Conservation (phyloP, 257 asterid genomes). For the Agastache rugosa region DNA sequence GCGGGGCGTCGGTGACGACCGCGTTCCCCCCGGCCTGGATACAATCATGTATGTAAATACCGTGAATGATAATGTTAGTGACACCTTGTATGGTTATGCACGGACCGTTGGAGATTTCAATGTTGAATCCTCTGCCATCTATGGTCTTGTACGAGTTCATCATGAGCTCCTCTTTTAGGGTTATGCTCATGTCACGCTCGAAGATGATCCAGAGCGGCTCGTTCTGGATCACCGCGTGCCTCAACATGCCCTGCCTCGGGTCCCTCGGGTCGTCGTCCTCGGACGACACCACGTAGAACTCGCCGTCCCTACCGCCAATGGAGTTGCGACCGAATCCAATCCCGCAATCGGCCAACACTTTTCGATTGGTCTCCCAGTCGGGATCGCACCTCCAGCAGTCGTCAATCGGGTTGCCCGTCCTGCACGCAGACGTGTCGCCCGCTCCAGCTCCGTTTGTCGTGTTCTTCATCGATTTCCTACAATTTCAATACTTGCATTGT, state of each 20-base stretch:
- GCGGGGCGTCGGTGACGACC: slow-evolving; percentile 52
- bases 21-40: slow-evolving; percentile 68
- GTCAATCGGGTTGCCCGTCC: slow-evolving; percentile 70
- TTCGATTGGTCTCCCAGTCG: slow-evolving; percentile 71
- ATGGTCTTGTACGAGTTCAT: slow-evolving; percentile 79
- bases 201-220: slow-evolving; percentile 81
- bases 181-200: slow-evolving; percentile 58
- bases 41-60: slow-evolving; percentile 65
- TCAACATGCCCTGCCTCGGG: slow-evolving; percentile 65
- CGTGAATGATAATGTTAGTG: slow-evolving; percentile 63
- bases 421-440: slow-evolving; percentile 35
- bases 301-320: slow-evolving; percentile 69
- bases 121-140: slow-evolving; percentile 65
- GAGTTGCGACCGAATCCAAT: slow-evolving; percentile 71
- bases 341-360: slow-evolving; percentile 62
- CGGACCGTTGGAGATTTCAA: slow-evolving; percentile 67
- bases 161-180: slow-evolving; percentile 54
- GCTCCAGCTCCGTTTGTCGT: slow-evolving; percentile 25
- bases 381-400: slow-evolving; percentile 79
- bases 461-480: slow-evolving; percentile 44
- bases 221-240: slow-evolving; percentile 68
- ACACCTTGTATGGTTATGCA: slow-evolving; percentile 66
- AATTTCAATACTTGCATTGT: too few relatives aligned
- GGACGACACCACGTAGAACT: slow-evolving; percentile 58
- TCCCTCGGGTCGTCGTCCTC: slow-evolving; percentile 55